Evolutionary conservation across 768 basidiomycete genomes (phyloP).

Genomic region (Suillus occidentalis): DNA sequence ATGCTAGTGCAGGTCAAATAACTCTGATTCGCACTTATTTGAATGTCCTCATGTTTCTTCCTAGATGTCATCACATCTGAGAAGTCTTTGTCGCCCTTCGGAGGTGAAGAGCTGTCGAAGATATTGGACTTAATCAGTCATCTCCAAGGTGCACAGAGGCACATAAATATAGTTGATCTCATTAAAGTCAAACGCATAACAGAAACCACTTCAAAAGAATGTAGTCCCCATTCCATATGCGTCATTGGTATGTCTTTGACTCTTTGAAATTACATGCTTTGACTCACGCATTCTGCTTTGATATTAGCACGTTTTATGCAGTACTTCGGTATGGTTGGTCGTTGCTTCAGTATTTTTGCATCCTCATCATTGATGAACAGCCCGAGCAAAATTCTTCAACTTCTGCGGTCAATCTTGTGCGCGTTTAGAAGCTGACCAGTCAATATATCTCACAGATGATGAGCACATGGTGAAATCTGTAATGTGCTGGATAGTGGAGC

Average conservation of each 20-base stretch:
- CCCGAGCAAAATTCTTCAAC: constrained; percentile 39
- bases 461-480: constrained; percentile 11
- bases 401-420: constrained; percentile 47
- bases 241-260: neutral
- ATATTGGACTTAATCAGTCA: neutral
- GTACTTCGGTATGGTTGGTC: constrained; percentile 36
- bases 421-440: constrained; percentile 45
- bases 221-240: neutral
- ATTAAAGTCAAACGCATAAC: neutral
- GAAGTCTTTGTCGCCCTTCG: neutral
- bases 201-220: neutral
- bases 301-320: constrained; percentile 44
- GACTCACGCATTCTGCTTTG: neutral
- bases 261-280: neutral
- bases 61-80: neutral
- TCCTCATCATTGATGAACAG: neutral
- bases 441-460: constrained; percentile 28
- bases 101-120: neutral
- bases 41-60: neutral
- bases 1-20: neutral
- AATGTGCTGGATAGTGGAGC: constrained; percentile 13
- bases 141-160: neutral
- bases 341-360: neutral
- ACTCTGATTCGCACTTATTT: neutral
- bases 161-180: neutral